These are phyloP conservation scores for Eleusine indica DNA, from an alignment of 176 grass and related monocot genomes.

Conservation along the genomic window DNA sequence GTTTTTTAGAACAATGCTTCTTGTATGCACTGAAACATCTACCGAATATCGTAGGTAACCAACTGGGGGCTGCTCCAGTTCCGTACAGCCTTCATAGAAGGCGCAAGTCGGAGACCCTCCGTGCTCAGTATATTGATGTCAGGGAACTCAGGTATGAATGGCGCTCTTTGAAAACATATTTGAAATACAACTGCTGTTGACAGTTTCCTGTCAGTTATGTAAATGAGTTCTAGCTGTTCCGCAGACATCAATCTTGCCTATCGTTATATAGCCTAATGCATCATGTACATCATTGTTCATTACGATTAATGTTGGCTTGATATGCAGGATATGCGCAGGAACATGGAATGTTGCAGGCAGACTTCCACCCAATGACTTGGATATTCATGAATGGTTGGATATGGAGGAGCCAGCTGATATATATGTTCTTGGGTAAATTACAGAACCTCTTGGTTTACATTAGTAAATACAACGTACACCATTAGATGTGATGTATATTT, in stretches of 20 bases:
- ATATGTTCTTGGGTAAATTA: slow-evolving; percentile 91
- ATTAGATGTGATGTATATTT: not conserved
- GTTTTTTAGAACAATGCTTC: too few species aligned
- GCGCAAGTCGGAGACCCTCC: slow-evolving; percentile 92
- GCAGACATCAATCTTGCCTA: slow-evolving; percentile 17
- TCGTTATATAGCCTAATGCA: not conserved
- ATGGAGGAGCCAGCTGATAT: slow-evolving; percentile 89
- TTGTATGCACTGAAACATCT: slow-evolving; percentile 33
- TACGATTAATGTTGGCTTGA: slow-evolving; percentile 27
- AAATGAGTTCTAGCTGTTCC: slow-evolving; percentile 11
- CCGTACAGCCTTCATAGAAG: slow-evolving; percentile 60
- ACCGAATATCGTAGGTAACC: slow-evolving; percentile 52
- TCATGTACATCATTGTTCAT: not conserved
- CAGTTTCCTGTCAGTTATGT: slow-evolving; percentile 14
- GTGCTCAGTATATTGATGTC: slow-evolving; percentile 82
- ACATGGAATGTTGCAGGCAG: slow-evolving; percentile 91
- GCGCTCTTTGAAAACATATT: not conserved
- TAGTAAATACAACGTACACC: slow-evolving; percentile 25
- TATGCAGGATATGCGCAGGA: slow-evolving; percentile 70
- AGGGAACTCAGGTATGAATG: slow-evolving; percentile 69
- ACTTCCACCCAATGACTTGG: slow-evolving; percentile 69
- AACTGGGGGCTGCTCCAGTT: slow-evolving; percentile 53
- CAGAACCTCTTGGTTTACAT: not conserved
- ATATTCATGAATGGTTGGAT: slow-evolving; percentile 88
- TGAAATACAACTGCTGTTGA: not conserved